These are phyloP conservation scores for Penicillium nordicum DNA, from an alignment of 2,329 filamentous ascomycete genomes.

Conservation along the genomic window DNA sequence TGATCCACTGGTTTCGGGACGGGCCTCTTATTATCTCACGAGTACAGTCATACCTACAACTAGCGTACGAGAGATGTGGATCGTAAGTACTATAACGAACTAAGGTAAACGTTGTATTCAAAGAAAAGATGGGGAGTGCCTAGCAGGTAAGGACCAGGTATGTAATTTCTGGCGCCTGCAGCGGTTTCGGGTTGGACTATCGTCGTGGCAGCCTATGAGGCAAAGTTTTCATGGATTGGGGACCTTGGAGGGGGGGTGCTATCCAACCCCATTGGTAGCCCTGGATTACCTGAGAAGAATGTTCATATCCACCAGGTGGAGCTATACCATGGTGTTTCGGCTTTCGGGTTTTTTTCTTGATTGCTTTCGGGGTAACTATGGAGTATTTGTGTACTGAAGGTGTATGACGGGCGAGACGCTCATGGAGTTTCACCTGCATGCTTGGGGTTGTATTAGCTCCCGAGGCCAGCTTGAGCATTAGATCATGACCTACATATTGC, in stretches of 20 bases:
- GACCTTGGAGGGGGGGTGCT: conserved; percentile 23
- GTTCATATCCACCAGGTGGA: conserved; percentile 10
- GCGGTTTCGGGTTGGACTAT: conserved; percentile 14
- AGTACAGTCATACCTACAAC: conserved; percentile 10
- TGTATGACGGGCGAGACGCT: background rate
- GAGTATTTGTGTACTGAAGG: background rate
- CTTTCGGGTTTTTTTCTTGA: background rate
- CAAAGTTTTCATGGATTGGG: conserved; percentile 15
- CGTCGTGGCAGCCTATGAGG: conserved; percentile 17
- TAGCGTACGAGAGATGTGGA: background rate
- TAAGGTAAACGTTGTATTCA: background rate
- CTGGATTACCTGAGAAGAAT: conserved; percentile 8
- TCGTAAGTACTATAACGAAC: background rate
- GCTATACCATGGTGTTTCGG: background rate
- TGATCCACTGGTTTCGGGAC: conserved; percentile 16
- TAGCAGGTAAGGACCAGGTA: background rate
- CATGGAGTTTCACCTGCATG: background rate
- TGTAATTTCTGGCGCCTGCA: conserved; percentile 20
- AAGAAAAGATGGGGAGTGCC: background rate
- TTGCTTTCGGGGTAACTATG: background rate
- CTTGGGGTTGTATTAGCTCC: background rate
- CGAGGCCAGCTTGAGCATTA: background rate
- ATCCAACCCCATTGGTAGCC: conserved; percentile 19
- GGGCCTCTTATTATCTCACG: conserved; percentile 20
- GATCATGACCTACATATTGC: background rate